These are phyloP conservation scores for Cladosporium austrohemisphaericum DNA, from an alignment of 2,329 filamentous ascomycete genomes.

Conservation along the genomic window DNA sequence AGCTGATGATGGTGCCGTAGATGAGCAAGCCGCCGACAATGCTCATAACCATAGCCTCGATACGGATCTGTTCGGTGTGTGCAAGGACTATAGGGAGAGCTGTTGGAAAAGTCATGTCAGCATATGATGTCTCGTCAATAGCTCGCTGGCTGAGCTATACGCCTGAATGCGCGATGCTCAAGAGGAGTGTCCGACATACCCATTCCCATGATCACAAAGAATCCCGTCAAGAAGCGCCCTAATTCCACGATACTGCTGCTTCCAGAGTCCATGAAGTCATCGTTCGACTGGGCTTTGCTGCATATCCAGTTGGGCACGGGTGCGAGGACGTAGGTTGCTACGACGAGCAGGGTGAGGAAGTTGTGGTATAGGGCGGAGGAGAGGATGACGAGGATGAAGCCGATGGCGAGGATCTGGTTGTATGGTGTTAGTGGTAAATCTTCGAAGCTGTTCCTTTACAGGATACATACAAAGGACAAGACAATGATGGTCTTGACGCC, in stretches of 20 bases:
- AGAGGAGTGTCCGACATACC: constrained; percentile 57
- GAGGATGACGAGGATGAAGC: constrained; percentile 97
- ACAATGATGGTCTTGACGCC: constrained; percentile 99
- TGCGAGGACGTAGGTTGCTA: constrained; percentile 90
- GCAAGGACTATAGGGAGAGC: constrained; percentile 85
- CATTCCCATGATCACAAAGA: constrained; percentile 95
- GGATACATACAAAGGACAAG: constrained; percentile 76
- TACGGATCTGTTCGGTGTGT: constrained; percentile 76
- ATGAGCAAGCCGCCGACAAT: constrained; percentile 89
- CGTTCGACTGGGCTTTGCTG: constrained; percentile 77
- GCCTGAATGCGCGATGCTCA: no score
- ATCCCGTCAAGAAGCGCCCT: constrained; percentile 89
- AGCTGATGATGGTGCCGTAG: constrained; percentile 97
- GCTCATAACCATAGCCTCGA: constrained; percentile 91
- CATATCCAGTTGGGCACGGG: constrained; percentile 97
- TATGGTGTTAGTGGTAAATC: neutral
- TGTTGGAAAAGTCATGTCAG: no score
- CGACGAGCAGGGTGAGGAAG: constrained; percentile 92
- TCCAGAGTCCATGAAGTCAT: constrained; percentile 89
- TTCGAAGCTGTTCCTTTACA: neutral
- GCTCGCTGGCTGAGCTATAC: no score
- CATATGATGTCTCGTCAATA: no score
- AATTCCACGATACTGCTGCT: constrained; percentile 86
- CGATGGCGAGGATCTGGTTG: constrained; percentile 79
- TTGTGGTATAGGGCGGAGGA: constrained; percentile 92